These are phyloP conservation scores for Sedum album DNA, from an alignment of 164 flowering plant species.

Conservation along the genomic window DNA sequence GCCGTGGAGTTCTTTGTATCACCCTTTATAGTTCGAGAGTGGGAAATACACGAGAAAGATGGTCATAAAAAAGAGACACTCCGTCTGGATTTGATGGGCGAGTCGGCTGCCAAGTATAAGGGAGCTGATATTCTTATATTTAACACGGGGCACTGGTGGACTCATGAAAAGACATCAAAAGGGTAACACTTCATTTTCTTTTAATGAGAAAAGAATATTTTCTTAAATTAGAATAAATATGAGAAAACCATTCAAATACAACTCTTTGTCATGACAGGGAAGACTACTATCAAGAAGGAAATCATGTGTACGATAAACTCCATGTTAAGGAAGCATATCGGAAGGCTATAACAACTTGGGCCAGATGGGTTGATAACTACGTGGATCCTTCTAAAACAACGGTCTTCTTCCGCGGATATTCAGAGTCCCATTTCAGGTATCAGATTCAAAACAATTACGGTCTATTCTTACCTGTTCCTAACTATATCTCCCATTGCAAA, in stretches of 20 bases:
- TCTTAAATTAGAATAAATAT: not conserved
- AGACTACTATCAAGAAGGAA: slow-evolving; percentile 96
- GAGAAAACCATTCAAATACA: not conserved
- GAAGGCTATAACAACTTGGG: slow-evolving; percentile 88
- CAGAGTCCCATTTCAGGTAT: slow-evolving; percentile 93
- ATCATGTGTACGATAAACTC: slow-evolving; percentile 61
- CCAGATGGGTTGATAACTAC: slow-evolving; percentile 79
- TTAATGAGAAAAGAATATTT: no score
- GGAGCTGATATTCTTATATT: slow-evolving; percentile 72
- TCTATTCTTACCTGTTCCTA: not conserved
- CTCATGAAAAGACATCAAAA: slow-evolving; percentile 87
- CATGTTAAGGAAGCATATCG: slow-evolving; percentile 80
- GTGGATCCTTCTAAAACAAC: slow-evolving; percentile 51
- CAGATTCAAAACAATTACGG: not conserved
- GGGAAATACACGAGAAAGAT: slow-evolving; percentile 50
- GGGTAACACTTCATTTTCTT: slow-evolving; percentile 39
- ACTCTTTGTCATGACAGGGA: slow-evolving; percentile 39
- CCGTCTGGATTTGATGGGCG: slow-evolving; percentile 65
- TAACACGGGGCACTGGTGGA: slow-evolving; percentile 99
- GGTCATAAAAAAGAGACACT: slow-evolving; percentile 80
- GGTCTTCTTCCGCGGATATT: slow-evolving; percentile 90
- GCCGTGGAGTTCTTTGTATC: slow-evolving; percentile 84
- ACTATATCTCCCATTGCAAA: not conserved
- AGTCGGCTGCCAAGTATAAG: slow-evolving; percentile 50
- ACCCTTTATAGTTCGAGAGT: slow-evolving; percentile 87